phyloP scores from a whole-genome alignment of 441 rosid genomes.

The Populus hybrid region DNA sequence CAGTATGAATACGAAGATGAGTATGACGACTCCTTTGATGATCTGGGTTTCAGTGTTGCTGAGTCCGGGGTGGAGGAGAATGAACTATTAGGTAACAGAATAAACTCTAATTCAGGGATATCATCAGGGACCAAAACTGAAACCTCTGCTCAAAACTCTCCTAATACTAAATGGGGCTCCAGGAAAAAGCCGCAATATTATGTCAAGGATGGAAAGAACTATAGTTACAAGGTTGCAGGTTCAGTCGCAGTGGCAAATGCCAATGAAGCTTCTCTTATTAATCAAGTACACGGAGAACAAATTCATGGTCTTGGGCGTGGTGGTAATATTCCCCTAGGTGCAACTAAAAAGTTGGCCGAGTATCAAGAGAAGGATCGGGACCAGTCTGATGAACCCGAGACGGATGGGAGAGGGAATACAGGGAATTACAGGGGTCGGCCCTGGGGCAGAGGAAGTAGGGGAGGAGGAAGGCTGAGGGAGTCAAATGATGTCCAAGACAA shows the following conservation, averaged over 20 bases:
- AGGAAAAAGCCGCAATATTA: slow-evolving; percentile 74
- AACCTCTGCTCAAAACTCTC: slow-evolving; percentile 26
- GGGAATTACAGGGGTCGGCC: slow-evolving; percentile 45
- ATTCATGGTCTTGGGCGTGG: slow-evolving; percentile 90
- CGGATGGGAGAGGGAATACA: slow-evolving; percentile 37
- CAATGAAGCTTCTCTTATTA: slow-evolving; percentile 64
- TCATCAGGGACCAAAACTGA: slow-evolving; percentile 34
- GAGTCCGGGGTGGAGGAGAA: slow-evolving; percentile 72
- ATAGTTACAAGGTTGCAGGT: slow-evolving; percentile 91
- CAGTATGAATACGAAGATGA: slow-evolving; percentile 96
- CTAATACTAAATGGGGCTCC: slow-evolving; percentile 74
- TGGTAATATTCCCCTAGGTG: slow-evolving; percentile 83
- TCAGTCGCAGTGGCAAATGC: slow-evolving; percentile 78
- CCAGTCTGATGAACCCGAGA: slow-evolving; percentile 28
- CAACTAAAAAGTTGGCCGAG: slow-evolving; percentile 61
- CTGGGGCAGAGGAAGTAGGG: slow-evolving; percentile 52
- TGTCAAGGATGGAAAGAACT: slow-evolving; percentile 95
- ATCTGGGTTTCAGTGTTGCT: slow-evolving; percentile 69
- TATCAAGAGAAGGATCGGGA: slow-evolving; percentile 37
- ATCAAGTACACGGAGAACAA: slow-evolving; percentile 56
- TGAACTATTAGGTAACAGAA: slow-evolving; percentile 51
- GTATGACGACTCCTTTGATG: slow-evolving; percentile 97
- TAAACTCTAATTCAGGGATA: slow-evolving; percentile 28
- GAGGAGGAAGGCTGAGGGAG: slow-evolving; percentile 46
- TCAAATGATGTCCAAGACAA: slow-evolving; percentile 28